phyloP scores from a whole-genome alignment of 495 filamentous ascomycete species.

The Parmelia sp. region DNA sequence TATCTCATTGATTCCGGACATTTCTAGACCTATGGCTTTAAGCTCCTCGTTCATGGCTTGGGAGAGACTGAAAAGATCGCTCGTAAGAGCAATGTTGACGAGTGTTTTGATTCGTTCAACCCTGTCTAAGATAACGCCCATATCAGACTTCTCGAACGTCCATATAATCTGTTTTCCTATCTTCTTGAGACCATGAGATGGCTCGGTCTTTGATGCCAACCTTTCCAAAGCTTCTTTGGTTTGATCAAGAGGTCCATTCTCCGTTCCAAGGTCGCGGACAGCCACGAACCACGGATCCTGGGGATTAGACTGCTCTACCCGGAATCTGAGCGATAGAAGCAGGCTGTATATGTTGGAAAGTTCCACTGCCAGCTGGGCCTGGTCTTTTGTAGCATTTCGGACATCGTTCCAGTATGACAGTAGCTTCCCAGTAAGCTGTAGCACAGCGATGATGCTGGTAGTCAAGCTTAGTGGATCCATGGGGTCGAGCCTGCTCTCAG shows the following conservation, averaged over 20 bases:
- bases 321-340: not conserved
- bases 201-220: not conserved
- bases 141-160: not conserved
- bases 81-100: not conserved
- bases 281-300: constrained; percentile 1
- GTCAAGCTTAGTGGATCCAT: constrained; percentile 20
- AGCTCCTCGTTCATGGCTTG: not conserved
- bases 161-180: not conserved
- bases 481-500: not conserved
- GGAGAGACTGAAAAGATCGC: constrained; percentile 5
- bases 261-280: not conserved
- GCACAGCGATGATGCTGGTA: constrained; percentile 31
- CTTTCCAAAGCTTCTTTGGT: not conserved
- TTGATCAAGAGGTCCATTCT: constrained; percentile 10
- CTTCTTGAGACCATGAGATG: not conserved
- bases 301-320: not conserved
- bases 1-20: not conserved
- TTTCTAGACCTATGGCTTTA: not conserved
- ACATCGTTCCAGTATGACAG: constrained; percentile 5
- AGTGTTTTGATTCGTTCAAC: constrained; percentile 8
- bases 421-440: constrained; percentile 28
- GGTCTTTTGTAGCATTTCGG: not conserved
- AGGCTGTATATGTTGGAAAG: not conserved
- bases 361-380: not conserved
- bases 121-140: not conserved